phyloP scores from a whole-genome alignment of 139 green algal species.

The Edaphochlamys debaryana region DNA sequence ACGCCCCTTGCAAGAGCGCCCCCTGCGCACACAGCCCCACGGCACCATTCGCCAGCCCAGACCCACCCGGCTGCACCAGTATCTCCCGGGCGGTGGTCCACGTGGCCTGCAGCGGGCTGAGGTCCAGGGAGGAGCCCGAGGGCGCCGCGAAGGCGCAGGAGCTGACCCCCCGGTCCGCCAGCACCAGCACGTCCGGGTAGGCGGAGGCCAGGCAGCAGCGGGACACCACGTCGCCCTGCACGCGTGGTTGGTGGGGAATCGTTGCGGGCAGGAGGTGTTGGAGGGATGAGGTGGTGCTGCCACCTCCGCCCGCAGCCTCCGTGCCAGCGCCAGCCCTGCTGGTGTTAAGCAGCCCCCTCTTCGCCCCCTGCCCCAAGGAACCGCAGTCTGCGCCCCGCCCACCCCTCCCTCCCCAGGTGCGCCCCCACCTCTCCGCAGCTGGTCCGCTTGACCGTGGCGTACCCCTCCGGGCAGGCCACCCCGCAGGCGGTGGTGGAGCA shows the following conservation, averaged over 20 bases:
- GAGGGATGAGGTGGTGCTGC: too few relatives aligned
- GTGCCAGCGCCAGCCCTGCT: too few relatives aligned
- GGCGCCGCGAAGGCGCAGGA: not conserved
- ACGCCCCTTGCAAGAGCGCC: too few relatives aligned
- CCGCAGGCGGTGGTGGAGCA: slow-evolving; percentile 32
- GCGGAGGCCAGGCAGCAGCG: slow-evolving; percentile 45
- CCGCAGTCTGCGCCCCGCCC: too few relatives aligned
- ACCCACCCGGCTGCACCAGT: slow-evolving; percentile 46
- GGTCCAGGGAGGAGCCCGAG: not conserved
- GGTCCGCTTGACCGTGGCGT: not conserved
- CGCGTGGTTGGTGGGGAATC: not conserved
- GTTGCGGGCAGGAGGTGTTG: not conserved
- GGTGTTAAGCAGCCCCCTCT: too few relatives aligned
- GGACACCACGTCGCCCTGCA: not conserved
- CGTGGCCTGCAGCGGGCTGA: not conserved
- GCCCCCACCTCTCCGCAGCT: slow-evolving; percentile 9
- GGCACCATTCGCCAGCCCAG: too few relatives aligned
- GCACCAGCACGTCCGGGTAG: slow-evolving; percentile 55
- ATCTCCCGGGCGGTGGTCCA: slow-evolving; percentile 45
- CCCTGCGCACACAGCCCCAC: too few relatives aligned
- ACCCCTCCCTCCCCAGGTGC: too few relatives aligned
- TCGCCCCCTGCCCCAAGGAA: too few relatives aligned
- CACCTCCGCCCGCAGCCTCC: too few relatives aligned
- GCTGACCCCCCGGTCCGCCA: slow-evolving; percentile 41
- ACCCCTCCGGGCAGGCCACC: slow-evolving; percentile 17